A percentile compares a stretch with the other conserved stretches of the same genome.
Conservation (phyloP, 164 flowering plant species). For the Sedum album region DNA sequence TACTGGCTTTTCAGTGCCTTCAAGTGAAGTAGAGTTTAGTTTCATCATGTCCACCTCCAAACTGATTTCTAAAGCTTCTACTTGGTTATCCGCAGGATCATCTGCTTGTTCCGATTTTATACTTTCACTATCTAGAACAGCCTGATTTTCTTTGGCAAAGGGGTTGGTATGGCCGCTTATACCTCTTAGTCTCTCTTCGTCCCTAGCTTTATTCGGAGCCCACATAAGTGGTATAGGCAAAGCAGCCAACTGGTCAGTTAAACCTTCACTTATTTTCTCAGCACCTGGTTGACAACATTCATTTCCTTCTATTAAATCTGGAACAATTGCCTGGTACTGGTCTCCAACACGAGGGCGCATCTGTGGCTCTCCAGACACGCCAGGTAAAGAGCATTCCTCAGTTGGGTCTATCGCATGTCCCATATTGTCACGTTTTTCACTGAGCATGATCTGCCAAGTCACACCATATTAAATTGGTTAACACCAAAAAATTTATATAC, state of each 20-base stretch:
- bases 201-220: conserved; percentile 7
- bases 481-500: background rate
- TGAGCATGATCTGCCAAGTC: background rate
- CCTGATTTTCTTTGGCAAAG: conserved; percentile 10
- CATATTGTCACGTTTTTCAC: background rate
- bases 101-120: background rate
- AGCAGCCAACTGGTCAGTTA: background rate
- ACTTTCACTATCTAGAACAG: conserved; percentile 6
- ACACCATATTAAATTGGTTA: background rate
- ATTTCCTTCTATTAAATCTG: conserved; percentile 4
- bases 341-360: conserved; percentile 16
- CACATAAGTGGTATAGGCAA: conserved; percentile 16
- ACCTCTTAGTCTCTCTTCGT: background rate
- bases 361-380: conserved; percentile 1
- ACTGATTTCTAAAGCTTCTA: background rate
- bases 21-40: background rate
- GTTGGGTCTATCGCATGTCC: background rate
- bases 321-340: conserved; percentile 17
- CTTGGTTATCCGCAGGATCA: background rate
- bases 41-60: conserved; percentile 6
- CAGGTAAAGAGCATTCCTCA: background rate
- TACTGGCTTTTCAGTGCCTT: background rate
- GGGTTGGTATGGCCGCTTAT: background rate
- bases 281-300: background rate
- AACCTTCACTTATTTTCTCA: background rate